These are phyloP conservation scores for Boletus barrowsii DNA, from an alignment of 768 basidiomycete species.

Conservation along the genomic window DNA sequence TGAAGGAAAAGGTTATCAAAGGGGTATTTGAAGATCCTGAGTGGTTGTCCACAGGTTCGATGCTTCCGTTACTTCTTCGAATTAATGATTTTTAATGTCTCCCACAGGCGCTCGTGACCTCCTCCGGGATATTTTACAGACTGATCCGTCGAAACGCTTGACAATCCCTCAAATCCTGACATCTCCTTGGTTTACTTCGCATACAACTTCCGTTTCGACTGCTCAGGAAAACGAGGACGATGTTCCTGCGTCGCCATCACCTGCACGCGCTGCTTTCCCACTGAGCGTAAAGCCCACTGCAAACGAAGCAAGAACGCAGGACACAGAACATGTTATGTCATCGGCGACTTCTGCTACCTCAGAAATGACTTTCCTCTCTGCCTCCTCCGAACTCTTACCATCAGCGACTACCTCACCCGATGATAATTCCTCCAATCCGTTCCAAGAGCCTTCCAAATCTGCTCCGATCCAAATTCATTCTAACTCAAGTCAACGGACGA, in stretches of 20 bases:
- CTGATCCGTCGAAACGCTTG: slow-evolving; percentile 71
- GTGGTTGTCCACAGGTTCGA: slow-evolving; percentile 82
- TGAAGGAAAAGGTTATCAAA: slow-evolving; percentile 80
- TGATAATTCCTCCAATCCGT: slow-evolving; percentile 43
- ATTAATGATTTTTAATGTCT: slow-evolving; percentile 3
- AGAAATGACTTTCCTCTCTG: slow-evolving; percentile 50
- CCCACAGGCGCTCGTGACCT: slow-evolving; percentile 79
- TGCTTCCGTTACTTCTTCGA: slow-evolving; percentile 10
- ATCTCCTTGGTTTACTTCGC: slow-evolving; percentile 79
- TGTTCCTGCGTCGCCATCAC: slow-evolving; percentile 31
- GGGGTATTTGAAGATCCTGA: slow-evolving; percentile 89
- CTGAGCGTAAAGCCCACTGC: slow-evolving; percentile 21
- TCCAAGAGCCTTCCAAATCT: slow-evolving; percentile 27
- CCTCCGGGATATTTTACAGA: slow-evolving; percentile 71
- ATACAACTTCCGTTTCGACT: slow-evolving; percentile 4
- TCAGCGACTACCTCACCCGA: slow-evolving; percentile 61
- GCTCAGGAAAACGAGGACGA: slow-evolving; percentile 12
- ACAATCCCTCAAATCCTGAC: slow-evolving; percentile 82
- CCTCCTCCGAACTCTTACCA: slow-evolving; percentile 46
- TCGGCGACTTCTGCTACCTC: slow-evolving; percentile 43
- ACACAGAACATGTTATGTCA: slow-evolving; percentile 38
- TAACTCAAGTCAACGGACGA: slow-evolving; percentile 57
- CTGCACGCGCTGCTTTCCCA: slow-evolving; percentile 29
- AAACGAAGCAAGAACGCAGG: slow-evolving; percentile 9
- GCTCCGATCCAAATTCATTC: slow-evolving; percentile 40